These are phyloP conservation scores for Nothophytophthora sp. DNA, from an alignment of 352 stramenopile species.

Conservation along the genomic window DNA sequence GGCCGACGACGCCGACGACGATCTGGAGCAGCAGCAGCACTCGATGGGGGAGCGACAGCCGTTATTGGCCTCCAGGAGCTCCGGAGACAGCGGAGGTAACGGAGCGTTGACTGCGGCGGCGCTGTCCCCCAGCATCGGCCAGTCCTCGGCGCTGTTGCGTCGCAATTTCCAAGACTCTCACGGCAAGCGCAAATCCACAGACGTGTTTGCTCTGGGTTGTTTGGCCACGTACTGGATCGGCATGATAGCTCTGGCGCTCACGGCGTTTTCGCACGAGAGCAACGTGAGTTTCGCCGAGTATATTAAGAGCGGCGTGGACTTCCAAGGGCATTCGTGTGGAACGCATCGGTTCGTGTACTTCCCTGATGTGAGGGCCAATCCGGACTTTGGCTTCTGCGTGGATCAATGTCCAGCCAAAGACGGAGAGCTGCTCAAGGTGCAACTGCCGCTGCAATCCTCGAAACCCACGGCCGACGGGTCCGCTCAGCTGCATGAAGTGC, in stretches of 20 bases:
- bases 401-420: slow-evolving; percentile 41
- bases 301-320: slow-evolving; percentile 81
- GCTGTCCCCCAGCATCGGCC: slow-evolving; percentile 53
- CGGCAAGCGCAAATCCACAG: slow-evolving; percentile 52
- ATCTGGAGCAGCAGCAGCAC: slow-evolving; percentile 8
- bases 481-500: slow-evolving; percentile 33
- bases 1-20: slow-evolving; percentile 11
- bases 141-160: slow-evolving; percentile 32
- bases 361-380: slow-evolving; percentile 59
- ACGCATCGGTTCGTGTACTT: slow-evolving; percentile 69
- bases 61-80: slow-evolving; percentile 26
- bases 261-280: slow-evolving; percentile 68
- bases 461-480: slow-evolving; percentile 35
- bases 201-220: slow-evolving; percentile 53
- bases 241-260: slow-evolving; percentile 70
- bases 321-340: slow-evolving; percentile 60
- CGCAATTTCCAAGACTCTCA: slow-evolving; percentile 41
- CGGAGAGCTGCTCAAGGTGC: slow-evolving; percentile 47
- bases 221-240: slow-evolving; percentile 75
- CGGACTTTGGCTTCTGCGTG: slow-evolving; percentile 84
- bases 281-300: slow-evolving; percentile 72
- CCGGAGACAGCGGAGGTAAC: slow-evolving; percentile 1
- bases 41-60: slow-evolving; percentile 41
- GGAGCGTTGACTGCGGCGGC: slow-evolving; percentile 30
- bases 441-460: slow-evolving; percentile 43